Conservation (phyloP, 805 yeast genomes). For the Lipomyces sp. region DNA sequence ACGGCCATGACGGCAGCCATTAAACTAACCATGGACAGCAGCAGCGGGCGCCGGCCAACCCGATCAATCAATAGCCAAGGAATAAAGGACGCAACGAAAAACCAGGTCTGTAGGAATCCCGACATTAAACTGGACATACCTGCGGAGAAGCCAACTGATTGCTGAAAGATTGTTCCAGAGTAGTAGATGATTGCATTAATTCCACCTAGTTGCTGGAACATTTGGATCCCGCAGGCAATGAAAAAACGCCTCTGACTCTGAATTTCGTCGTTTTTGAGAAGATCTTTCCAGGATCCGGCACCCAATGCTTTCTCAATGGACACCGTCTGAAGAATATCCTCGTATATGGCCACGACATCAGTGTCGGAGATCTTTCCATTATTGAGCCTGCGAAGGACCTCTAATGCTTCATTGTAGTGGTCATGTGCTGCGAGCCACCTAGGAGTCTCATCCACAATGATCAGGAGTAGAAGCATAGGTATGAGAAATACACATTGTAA, state of each 20-base stretch:
- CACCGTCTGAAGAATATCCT: conserved; percentile 8
- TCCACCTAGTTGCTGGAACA: conserved; percentile 31
- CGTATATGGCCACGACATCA: neutral
- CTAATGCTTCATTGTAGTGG: conserved; percentile 15
- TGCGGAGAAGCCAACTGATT: conserved; percentile 16
- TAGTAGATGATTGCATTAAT: conserved; percentile 33
- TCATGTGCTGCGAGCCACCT: conserved; percentile 20
- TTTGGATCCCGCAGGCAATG: conserved; percentile 18
- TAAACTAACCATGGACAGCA: conserved; percentile 26
- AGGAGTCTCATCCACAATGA: conserved; percentile 43
- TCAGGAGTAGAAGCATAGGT: conserved; percentile 59
- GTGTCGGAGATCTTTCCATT: neutral
- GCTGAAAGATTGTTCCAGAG: conserved; percentile 52
- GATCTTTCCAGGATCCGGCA: conserved; percentile 7
- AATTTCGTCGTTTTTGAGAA: conserved; percentile 5
- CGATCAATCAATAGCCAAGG: conserved; percentile 63
- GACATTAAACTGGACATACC: conserved; percentile 19
- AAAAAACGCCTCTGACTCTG: conserved; percentile 13
- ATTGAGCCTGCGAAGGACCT: conserved; percentile 6
- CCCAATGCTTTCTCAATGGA: conserved; percentile 6
- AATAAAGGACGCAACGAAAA: conserved; percentile 58
- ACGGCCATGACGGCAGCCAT: conserved; percentile 25
- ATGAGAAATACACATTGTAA: conserved; percentile 67
- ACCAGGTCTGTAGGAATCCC: conserved; percentile 27
- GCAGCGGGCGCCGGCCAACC: conserved; percentile 59